Base-by-base conservation (phyloP, 192 early-diverging fungal species). In the Backusella australiensis region DNA sequence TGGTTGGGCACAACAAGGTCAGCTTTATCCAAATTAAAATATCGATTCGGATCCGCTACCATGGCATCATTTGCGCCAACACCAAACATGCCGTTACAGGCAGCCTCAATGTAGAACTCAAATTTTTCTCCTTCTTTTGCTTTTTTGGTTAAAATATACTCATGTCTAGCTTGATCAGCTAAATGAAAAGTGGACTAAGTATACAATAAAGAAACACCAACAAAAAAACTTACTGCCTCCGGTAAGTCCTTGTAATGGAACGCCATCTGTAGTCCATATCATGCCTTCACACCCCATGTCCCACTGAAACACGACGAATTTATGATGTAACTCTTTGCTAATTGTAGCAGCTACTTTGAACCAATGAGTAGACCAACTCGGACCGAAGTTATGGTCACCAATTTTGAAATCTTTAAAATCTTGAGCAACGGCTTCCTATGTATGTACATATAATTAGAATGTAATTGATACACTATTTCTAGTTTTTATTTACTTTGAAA, bases 41-140 rank as follows among this genome's bases (percentile, higher is more conserved):
- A 53, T 5, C 90, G 83, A 77, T 95, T 82, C 6, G 88, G 85
- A 19, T 93, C 84, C 0, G 95, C 95, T 3, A 83, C 82, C 82
- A 83, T 83, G 8, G 72, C 90, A 75, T 85, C 56, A 11, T 85
- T 87, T 65, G 56, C 73, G 35, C 94, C 95, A 44, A 85, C 87
- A 29, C 98, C 98, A 86, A 97, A 98, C 90, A 98, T 86, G 19
- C 92, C 92, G 81, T 99, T 99, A 82, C 96, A 97, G 0, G 94
- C 97, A 34, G 95, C 89, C 70, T 99, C 98, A 38, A 98, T 75
- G 78, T 92, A 97, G 67, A 97, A 87, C 34, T 93, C 84, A 70
- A 90, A 86, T 15, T 80, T 80, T 74, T 90, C 82, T 2, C 84
- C 85, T 34, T 73, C 76, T 2, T 77, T 77, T 14, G 88, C 86